These are phyloP conservation scores for Asclepias syriaca DNA, from an alignment of 257 asterid species.

Conservation along the genomic window DNA sequence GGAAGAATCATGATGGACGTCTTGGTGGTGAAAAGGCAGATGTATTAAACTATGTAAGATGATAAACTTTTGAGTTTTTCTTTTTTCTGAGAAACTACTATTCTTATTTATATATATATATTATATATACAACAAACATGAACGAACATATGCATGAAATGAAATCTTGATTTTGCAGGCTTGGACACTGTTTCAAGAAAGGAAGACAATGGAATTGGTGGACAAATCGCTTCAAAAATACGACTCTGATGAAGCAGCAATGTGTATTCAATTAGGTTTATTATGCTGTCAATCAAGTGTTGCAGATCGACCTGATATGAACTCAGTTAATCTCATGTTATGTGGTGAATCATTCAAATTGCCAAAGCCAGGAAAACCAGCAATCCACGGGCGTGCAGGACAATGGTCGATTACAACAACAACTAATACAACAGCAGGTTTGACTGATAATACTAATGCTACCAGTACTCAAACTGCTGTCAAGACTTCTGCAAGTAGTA, in stretches of 20 bases:
- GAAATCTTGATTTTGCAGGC: conserved; percentile 33
- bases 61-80: neutral
- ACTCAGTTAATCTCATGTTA: conserved; percentile 48
- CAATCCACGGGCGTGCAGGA: conserved; percentile 62
- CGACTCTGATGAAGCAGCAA: conserved; percentile 45
- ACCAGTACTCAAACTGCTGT: conserved; percentile 34
- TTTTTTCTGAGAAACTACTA: too few species aligned
- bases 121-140: too few species aligned
- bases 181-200: conserved; percentile 50
- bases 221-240: conserved; percentile 42
- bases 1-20: conserved; percentile 47
- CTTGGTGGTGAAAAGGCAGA: conserved; percentile 59
- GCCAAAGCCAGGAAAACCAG: conserved; percentile 74
- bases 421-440: conserved; percentile 43
- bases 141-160: too few species aligned
- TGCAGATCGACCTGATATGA: conserved; percentile 73
- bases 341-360: conserved; percentile 59
- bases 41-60: conserved; percentile 69
- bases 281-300: conserved; percentile 77
- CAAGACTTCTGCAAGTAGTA: conserved; percentile 32
- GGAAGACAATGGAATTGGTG: conserved; percentile 43
- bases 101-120: too few species aligned
- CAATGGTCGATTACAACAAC: conserved; percentile 31
- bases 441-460: conserved; percentile 38
- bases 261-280: conserved; percentile 68